A percentile compares a stretch with the other conserved stretches of the same genome.
Conservation (phyloP, 2,329 filamentous ascomycete genomes). For the Monosporascus sp. region DNA sequence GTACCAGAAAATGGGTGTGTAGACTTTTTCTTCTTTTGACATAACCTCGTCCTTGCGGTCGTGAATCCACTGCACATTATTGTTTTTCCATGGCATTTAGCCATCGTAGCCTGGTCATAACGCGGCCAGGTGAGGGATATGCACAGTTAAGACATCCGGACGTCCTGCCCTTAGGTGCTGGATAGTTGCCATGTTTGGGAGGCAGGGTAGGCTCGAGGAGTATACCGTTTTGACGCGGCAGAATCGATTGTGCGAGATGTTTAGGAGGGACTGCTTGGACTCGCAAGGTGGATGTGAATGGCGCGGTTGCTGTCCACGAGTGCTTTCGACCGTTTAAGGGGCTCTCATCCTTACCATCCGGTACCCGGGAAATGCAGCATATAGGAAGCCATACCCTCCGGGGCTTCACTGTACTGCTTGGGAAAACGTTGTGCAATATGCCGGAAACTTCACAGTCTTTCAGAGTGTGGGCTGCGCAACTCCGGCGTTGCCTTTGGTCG, state of each 20-base stretch:
- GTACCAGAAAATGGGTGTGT: conserved; percentile 87
- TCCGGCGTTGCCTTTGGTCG: too few species aligned
- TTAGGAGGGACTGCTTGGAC: background rate
- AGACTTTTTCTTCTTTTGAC: conserved; percentile 4
- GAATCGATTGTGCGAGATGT: background rate
- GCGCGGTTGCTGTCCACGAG: background rate
- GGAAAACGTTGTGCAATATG: background rate
- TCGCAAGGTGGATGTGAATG: background rate
- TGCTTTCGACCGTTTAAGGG: background rate
- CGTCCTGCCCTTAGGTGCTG: background rate
- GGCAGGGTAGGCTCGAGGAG: background rate
- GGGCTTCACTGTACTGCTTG: background rate
- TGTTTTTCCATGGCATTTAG: too few species aligned
- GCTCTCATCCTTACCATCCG: background rate
- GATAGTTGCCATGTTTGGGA: background rate
- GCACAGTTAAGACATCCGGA: too few species aligned
- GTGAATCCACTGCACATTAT: background rate
- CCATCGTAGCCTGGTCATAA: too few species aligned
- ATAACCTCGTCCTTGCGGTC: background rate
- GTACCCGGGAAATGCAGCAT: background rate
- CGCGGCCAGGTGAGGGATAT: too few species aligned
- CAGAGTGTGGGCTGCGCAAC: too few species aligned
- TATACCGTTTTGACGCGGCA: background rate
- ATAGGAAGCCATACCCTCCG: background rate
- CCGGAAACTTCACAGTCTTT: background rate